Base-by-base conservation (phyloP, 78 protist species). In the Dictyostelium firmibasis region DNA sequence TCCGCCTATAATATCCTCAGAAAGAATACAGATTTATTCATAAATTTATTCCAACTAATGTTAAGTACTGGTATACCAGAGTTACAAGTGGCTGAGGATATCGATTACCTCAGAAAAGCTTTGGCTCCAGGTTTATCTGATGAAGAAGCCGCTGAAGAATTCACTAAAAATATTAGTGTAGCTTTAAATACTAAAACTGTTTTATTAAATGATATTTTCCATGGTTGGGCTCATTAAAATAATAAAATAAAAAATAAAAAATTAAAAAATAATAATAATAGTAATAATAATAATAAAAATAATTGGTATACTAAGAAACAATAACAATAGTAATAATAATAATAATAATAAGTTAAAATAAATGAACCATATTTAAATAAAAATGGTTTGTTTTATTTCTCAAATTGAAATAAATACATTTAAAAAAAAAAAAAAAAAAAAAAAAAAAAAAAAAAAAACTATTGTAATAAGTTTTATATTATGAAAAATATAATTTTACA, bases 31-130 rank as follows among this genome's bases (percentile, higher is more conserved):
- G 50, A 92, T 41, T 53, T 98, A 69, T 93, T 98, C 84, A 93
- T 98, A 64, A 96, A 91, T 43, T 94, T 98, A 29, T 96, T 98
- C 86, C 94, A 86, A 94, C 47, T 93, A n/a, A 98, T 98, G 92
- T 41, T 98, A 23, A 91, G 96, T 38, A 98, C 99, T 2, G 99
- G 99, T 43, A 97, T 98, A 10, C 99, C 99, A 23, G 99, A 98
- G 82, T 78, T 98, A 44, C 97, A 96, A 74, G 25, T 11, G 13
- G 95, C 31, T 14, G 88, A 81, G 6, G 99, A 98, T 70, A 92
- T 98, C 31, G 92, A 38, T 10, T 98, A 92, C 43, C 77, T 98
- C 11, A 13, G 96, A 53, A 60, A 79, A 20, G 95, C 92, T 23
- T 43, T 97, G 41, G 72, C 81, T 14, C 94, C 96, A 6, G 97